A percentile compares a stretch with the other conserved stretches of the same genome.
These are phyloP conservation scores for Mucor circinelloides DNA, from an alignment of 371 early-diverging fungal genomes.

Conservation along the genomic window DNA sequence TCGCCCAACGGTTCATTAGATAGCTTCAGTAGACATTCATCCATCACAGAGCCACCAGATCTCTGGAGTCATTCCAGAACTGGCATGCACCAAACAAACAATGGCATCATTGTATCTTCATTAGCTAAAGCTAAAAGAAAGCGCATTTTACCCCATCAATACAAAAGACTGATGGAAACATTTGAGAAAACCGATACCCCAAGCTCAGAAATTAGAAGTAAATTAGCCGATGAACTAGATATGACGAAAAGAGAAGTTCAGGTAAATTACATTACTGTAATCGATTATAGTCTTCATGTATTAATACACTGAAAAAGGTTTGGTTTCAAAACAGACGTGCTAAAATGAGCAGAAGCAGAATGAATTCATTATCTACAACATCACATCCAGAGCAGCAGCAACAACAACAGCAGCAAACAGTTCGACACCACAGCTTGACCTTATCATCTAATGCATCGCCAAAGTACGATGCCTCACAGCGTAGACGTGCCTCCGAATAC, in stretches of 20 bases:
- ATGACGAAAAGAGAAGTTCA: conserved; percentile 93
- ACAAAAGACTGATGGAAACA: conserved; percentile 57
- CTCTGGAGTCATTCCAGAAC: conserved; percentile 10
- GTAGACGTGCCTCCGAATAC: not conserved
- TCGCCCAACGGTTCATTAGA: not conserved
- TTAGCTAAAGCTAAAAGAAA: conserved; percentile 67
- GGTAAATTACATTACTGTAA: conserved; percentile 26
- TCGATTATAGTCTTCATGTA: not conserved
- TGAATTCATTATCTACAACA: not conserved
- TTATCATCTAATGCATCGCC: not conserved
- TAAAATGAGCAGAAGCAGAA: conserved; percentile 60
- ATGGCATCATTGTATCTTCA: conserved; percentile 5
- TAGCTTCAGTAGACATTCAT: not conserved
- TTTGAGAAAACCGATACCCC: conserved; percentile 81
- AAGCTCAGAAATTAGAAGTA: conserved; percentile 78
- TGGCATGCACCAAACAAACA: conserved; percentile 6
- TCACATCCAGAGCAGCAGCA: not conserved
- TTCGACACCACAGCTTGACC: not conserved
- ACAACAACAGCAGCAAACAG: conserved; percentile 35
- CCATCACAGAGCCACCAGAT: conserved; percentile 6
- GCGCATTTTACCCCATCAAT: conserved; percentile 67
- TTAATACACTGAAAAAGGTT: conserved; percentile 58
- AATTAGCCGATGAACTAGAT: conserved; percentile 75
- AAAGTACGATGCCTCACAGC: not conserved
- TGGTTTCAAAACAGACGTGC: conserved; percentile 98